Base-by-base conservation (phyloP, 106 monocot genomes). In the Agapanthus africanus region DNA sequence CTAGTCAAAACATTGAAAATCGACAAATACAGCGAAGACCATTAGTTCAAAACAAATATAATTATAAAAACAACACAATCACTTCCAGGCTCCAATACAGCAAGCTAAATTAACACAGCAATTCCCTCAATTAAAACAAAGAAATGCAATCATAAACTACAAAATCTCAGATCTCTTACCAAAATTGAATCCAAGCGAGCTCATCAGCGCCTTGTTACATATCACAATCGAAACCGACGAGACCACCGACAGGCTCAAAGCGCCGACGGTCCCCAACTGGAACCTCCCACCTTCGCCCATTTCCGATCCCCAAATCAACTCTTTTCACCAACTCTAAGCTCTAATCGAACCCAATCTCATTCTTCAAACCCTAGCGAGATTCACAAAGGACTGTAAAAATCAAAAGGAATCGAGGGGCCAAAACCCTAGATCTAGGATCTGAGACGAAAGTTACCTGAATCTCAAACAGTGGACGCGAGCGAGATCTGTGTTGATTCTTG, bases 191-290 rank as follows among this genome's bases (percentile, higher is more conserved):
- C 82, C 82, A 37, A 82, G 82, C 66, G 82, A 49, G 40, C 78
- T 78, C 27, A 82, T 82, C 32, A 82, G 74, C 35, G 82, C 82
- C 74, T 82, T 82, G 70, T 82, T 82, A 59, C 78, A 78, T 47
- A 82, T 82, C 71, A 82, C 82, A 61, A 82, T 82, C 46, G 82
- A 82, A 26, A 82, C 78, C 22, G 78, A 82, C 6, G 82, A 82
- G 31, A 82, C 78, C 63, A 82, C 82, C 37, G 82, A 82, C 21
- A 82, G 70, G 66, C 74, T 74, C 66, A 78, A 47, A 16, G 82
- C 82, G 1, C 82, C 82, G 15, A 78, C 54, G 18, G 82, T 82
- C 36, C 82, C 78, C 23, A 82, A 25, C 74, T 71, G 78, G 69
- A 80, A 71, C 22, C 66, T 33, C 49, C 51, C 60, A 10, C 66